Base-by-base conservation (phyloP, 768 basidiomycete genomes). In the Hypholoma fasciculare region DNA sequence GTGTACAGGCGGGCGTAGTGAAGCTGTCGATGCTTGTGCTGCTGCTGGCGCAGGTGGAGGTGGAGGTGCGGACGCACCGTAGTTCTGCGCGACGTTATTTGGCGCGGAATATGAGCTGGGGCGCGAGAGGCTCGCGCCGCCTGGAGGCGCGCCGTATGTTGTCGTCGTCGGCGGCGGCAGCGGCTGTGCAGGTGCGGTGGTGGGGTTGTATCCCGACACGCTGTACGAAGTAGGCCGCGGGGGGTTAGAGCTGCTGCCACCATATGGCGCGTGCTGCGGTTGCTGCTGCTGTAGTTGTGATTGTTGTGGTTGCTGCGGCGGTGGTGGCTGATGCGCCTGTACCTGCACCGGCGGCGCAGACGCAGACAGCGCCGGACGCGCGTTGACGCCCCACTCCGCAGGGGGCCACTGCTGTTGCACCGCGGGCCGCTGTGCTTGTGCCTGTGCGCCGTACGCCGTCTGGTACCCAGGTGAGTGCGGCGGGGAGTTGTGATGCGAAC, bases 371-470 rank as follows among this genome's bases (percentile, higher is more conserved):
- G 63, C 34, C 59, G 68, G 54, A 40, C 30, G 56, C 44, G 63
- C 49, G 50, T 61, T 58, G 3, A 69, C 52, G 17, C 72, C 67
- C 79, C 79, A 79, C 50, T 78, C 78, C 19, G 74, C 64, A 58
- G 79, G 78, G 26, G 79, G 78, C 80, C 78, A 79, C 52, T 73
- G 73, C 11, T 55, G 54, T 52, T 72, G 74, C 14, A 69, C 70
- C 65, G 69, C 26, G 51, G 52, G n/a, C 58, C 23, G 60, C 56
- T 23, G 23, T 23, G 23, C 23, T 23, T 23, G 23, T 23, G 53
- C 9, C 6, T 23, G 52, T 1, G 27, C 27, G 52, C 12, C 59
- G 27, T 48, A 42, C 50, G 48, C 54, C n/a, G 43, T 20, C 30
- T 54, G 53, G 20, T 46, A 20, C 5, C 23, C 43, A 38, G 54